phyloP scores from a whole-genome alignment of 495 filamentous ascomycete genomes.

The Physcia stellaris region DNA sequence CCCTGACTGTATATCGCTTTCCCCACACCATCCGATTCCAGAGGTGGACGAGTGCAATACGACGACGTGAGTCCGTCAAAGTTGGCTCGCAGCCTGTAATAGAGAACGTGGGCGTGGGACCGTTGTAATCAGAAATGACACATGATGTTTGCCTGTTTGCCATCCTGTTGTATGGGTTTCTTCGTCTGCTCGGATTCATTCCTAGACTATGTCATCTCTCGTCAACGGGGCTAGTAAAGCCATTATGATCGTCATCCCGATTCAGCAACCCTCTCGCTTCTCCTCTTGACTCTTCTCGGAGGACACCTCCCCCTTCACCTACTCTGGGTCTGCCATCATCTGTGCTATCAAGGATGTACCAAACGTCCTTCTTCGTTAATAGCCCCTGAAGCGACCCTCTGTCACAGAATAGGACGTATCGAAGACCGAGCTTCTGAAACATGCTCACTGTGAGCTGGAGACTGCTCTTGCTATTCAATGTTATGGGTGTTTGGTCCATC shows the following conservation, averaged over 20 bases:
- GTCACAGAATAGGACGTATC: slow-evolving; percentile 80
- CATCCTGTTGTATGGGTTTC: no score
- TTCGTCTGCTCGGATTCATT: no score
- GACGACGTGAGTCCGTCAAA: no score
- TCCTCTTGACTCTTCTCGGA: slow-evolving; percentile 26
- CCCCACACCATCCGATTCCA: no score
- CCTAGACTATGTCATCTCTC: slow-evolving; percentile 21
- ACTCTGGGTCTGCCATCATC: slow-evolving; percentile 38
- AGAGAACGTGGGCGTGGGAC: no score
- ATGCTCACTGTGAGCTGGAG: slow-evolving; percentile 74
- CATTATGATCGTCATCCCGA: slow-evolving; percentile 25
- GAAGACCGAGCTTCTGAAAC: slow-evolving; percentile 84
- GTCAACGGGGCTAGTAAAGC: slow-evolving; percentile 24
- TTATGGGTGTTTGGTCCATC: slow-evolving; percentile 98
- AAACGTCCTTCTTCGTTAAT: slow-evolving; percentile 97
- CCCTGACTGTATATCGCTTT: no score
- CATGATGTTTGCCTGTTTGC: no score
- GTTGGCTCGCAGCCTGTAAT: no score
- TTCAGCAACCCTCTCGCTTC: slow-evolving; percentile 40
- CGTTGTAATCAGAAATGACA: no score
- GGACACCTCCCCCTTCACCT: slow-evolving; percentile 19
- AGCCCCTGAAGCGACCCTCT: slow-evolving; percentile 70
- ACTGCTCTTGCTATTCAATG: slow-evolving; percentile 57
- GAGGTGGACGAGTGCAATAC: no score
- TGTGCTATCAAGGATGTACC: slow-evolving; percentile 75